Conservation (phyloP, 345 rosid genomes). For the Mercurialis annua region DNA sequence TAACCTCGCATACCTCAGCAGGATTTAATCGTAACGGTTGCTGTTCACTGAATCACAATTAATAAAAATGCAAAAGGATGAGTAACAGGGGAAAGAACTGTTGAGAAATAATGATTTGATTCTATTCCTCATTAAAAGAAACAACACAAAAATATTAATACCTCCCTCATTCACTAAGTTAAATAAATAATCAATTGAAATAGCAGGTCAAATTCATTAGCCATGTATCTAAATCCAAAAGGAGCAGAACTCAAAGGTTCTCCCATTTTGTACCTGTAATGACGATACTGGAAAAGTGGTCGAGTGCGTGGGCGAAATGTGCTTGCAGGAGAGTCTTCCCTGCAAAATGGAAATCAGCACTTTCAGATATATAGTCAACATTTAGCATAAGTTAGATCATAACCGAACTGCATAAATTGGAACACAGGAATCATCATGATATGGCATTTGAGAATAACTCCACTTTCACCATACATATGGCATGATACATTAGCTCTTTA, state of each 20-base stretch:
- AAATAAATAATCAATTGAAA: conserved; percentile 6
- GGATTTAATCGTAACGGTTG: conserved; percentile 84
- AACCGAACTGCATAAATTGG: background rate
- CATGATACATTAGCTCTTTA: background rate
- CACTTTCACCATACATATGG: background rate
- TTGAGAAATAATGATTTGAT: conserved; percentile 6
- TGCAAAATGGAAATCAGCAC: conserved; percentile 35
- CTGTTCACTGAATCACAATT: conserved; percentile 77
- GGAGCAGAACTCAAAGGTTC: conserved; percentile 6
- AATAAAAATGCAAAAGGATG: conserved; percentile 19
- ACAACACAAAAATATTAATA: conserved; percentile 8
- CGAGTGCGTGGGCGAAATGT: conserved; percentile 95
- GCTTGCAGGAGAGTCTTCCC: conserved; percentile 87
- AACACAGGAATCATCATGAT: background rate
- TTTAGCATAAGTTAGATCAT: background rate
- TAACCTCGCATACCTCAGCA: conserved; percentile 92
- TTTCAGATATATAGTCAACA: conserved; percentile 1
- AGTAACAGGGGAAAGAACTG: conserved; percentile 15
- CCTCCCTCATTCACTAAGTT: background rate
- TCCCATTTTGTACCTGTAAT: conserved; percentile 63
- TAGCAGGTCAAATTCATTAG: conserved; percentile 5
- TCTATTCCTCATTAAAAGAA: background rate
- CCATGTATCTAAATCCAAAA: background rate
- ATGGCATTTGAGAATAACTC: background rate
- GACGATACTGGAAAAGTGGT: conserved; percentile 93